These are phyloP conservation scores for Sequoiadendron giganteum DNA, from an alignment of 75 land plant species.

Conservation along the genomic window DNA sequence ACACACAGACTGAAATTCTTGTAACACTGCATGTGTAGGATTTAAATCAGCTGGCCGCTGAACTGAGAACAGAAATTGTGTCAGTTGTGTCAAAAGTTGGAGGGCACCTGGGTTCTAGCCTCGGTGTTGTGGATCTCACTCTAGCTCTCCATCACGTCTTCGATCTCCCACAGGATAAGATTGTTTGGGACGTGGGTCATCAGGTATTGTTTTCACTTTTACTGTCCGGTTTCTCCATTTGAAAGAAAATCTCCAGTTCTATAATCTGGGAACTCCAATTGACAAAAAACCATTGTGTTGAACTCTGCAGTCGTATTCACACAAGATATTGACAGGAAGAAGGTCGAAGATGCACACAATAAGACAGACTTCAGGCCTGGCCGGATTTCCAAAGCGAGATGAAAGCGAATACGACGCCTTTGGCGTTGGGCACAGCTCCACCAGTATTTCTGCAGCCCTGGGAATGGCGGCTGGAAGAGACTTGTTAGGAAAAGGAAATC, in stretches of 20 bases:
- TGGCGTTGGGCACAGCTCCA: slow-evolving; percentile 40
- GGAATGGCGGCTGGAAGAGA: slow-evolving; percentile 93
- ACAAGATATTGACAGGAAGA: slow-evolving; percentile 49
- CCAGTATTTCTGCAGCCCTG: slow-evolving; percentile 44
- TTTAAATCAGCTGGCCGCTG: slow-evolving; percentile 66
- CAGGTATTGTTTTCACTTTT: slow-evolving; percentile 7
- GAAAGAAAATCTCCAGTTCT: too few relatives aligned
- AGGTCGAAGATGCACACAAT: slow-evolving; percentile 42
- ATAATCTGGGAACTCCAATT: too few relatives aligned
- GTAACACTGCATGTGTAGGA: slow-evolving; percentile 37
- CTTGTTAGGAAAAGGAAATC: slow-evolving; percentile 57
- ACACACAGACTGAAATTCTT: background rate
- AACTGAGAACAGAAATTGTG: slow-evolving; percentile 69
- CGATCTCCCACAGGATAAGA: slow-evolving; percentile 73
- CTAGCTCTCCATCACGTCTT: slow-evolving; percentile 89
- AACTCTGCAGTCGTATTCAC: slow-evolving; percentile 37
- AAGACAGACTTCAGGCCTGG: slow-evolving; percentile 41
- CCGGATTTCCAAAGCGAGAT: slow-evolving; percentile 43
- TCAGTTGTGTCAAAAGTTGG: slow-evolving; percentile 68
- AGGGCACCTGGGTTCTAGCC: slow-evolving; percentile 78
- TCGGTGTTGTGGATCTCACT: slow-evolving; percentile 83
- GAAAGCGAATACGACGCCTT: slow-evolving; percentile 50
- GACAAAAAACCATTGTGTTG: too few relatives aligned
- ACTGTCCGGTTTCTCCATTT: too few relatives aligned
- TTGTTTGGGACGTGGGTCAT: slow-evolving; percentile 92